Evolutionary conservation across 306 rosid species (phyloP).

Genomic region (Trifolium fragiferum): DNA sequence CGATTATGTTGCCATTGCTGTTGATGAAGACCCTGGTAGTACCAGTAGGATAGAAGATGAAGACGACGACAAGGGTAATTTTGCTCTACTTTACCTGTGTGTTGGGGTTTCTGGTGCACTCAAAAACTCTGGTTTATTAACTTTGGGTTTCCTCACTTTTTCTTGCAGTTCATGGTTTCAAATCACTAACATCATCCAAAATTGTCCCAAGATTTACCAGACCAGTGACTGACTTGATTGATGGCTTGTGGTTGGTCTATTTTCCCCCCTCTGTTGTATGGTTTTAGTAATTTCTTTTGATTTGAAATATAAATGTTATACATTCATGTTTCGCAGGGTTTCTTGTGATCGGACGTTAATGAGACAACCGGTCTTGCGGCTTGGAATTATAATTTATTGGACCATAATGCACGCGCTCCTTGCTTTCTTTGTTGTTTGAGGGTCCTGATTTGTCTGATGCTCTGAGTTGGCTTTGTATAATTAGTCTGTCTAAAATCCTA

Average conservation of each 20-base stretch:
- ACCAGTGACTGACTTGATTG: conserved; percentile 83
- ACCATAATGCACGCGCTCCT: conserved; percentile 84
- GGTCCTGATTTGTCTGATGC: conserved; percentile 45
- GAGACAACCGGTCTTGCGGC: conserved; percentile 87
- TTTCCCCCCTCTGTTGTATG: conserved; percentile 25
- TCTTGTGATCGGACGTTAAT: conserved; percentile 94
- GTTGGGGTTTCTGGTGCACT: conserved; percentile 22
- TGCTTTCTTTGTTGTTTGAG: conserved; percentile 77
- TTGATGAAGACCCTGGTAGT: conserved; percentile 79
- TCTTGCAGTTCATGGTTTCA: conserved; percentile 87
- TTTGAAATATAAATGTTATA: conserved; percentile 29
- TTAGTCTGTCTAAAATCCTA: conserved; percentile 33
- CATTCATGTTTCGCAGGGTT: conserved; percentile 65
- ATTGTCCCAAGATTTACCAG: conserved; percentile 89
- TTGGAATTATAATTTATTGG: conserved; percentile 90
- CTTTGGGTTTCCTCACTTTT: conserved; percentile 36
- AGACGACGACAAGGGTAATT: conserved; percentile 93
- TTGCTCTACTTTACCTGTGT: conserved; percentile 17
- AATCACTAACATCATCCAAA: conserved; percentile 86
- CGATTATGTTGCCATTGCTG: conserved; percentile 91
- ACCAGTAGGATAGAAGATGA: conserved; percentile 78
- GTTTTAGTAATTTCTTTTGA: background rate
- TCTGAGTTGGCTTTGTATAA: conserved; percentile 28
- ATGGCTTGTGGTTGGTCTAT: conserved; percentile 85
- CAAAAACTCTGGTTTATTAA: conserved; percentile 1